These are phyloP conservation scores for Vigna reflexopilosa DNA, from an alignment of 306 rosid species.

Conservation along the genomic window DNA sequence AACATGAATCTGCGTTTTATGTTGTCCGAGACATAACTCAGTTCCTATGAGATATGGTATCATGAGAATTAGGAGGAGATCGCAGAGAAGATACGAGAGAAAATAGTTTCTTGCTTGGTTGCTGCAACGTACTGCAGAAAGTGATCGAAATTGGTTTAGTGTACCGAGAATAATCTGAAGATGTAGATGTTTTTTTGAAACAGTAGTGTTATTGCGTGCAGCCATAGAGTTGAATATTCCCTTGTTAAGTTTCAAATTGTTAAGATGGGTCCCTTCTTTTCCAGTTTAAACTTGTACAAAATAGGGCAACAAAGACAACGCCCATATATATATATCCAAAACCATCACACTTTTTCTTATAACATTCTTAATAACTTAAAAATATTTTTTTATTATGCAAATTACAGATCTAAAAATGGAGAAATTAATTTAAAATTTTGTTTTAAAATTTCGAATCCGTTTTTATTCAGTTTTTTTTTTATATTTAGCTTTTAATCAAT, in stretches of 20 bases:
- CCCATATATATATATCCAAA: too few relatives aligned
- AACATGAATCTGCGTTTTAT: too few relatives aligned
- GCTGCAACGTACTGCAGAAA: background rate
- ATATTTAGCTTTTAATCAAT: too few relatives aligned
- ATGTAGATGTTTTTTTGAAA: background rate
- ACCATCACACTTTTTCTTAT: too few relatives aligned
- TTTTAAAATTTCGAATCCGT: too few relatives aligned
- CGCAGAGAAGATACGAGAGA: background rate
- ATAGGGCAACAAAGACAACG: too few relatives aligned
- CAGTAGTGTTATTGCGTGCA: background rate
- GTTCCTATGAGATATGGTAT: background rate
- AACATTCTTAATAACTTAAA: too few relatives aligned
- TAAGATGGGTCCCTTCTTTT: constrained; percentile 19
- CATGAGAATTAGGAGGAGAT: background rate
- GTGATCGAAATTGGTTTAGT: background rate
- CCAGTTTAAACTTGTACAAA: too few relatives aligned
- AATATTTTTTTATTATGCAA: too few relatives aligned
- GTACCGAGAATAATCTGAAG: background rate
- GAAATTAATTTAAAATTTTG: too few relatives aligned
- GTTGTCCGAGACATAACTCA: background rate
- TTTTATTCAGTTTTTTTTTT: too few relatives aligned
- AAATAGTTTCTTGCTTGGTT: background rate
- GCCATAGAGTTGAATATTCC: constrained; percentile 3
- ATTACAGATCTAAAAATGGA: too few relatives aligned
- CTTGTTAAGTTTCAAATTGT: constrained; percentile 14